Evolutionary conservation across 2,329 filamentous ascomycete species (phyloP).

Genomic region (Colletotrichum cordylinicola): DNA sequence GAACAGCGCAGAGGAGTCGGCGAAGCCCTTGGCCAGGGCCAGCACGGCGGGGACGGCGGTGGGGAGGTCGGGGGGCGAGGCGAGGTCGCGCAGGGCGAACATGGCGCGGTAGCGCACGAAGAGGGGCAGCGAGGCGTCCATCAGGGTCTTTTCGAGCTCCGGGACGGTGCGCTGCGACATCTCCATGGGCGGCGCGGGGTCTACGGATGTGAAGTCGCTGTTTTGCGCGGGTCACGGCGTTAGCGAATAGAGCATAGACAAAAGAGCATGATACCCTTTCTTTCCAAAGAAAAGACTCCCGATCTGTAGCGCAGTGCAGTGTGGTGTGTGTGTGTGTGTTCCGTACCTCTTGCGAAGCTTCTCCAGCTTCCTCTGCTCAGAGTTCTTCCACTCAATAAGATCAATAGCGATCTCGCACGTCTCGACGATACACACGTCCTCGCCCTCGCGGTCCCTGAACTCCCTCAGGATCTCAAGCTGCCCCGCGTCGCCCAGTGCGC

Average conservation of each 20-base stretch:
- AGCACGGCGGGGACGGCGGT: constrained; percentile 88
- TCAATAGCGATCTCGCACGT: constrained; percentile 97
- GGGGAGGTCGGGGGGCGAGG: constrained; percentile 88
- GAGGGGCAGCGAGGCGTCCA: constrained; percentile 80
- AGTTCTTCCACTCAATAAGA: constrained; percentile 92
- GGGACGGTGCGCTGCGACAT: constrained; percentile 73
- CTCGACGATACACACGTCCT: constrained; percentile 85
- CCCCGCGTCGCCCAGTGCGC: constrained; percentile 77
- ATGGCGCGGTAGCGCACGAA: constrained; percentile 97
- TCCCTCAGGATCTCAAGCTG: constrained; percentile 77
- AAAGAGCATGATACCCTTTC: background rate
- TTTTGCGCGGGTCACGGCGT: constrained; percentile 11
- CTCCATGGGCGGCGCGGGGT: constrained; percentile 89
- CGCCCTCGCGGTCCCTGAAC: constrained; percentile 76
- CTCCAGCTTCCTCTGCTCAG: constrained; percentile 72
- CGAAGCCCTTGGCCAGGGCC: constrained; percentile 84
- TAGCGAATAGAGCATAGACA: background rate
- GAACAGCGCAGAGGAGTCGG: constrained; percentile 89
- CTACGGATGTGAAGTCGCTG: constrained; percentile 94
- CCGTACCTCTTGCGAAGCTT: constrained; percentile 79
- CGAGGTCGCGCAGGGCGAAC: constrained; percentile 95
- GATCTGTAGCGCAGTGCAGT: background rate
- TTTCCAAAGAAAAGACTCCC: background rate
- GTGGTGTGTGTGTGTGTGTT: background rate
- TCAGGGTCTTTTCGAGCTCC: constrained; percentile 76